Conservation (phyloP, 768 basidiomycete genomes). For the Phanerochaete carnosa region DNA sequence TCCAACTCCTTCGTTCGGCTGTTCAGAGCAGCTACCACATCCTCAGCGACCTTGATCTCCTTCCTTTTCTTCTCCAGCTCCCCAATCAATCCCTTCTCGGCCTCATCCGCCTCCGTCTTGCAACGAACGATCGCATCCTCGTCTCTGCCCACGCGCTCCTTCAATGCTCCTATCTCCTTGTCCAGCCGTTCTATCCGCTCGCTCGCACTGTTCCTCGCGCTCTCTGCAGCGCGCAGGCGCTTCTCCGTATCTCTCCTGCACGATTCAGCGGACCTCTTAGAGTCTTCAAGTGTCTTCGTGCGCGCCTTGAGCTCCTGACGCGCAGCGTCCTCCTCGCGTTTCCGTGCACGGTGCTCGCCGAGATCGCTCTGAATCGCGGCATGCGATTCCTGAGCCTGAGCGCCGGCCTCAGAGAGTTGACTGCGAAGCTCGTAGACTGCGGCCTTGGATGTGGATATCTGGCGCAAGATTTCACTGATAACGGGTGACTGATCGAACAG, state of each 20-base stretch:
- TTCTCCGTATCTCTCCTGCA: constrained; percentile 85
- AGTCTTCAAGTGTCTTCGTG: constrained; percentile 84
- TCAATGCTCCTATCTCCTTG: constrained; percentile 55
- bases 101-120: constrained; percentile 19
- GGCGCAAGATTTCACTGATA: constrained; percentile 70
- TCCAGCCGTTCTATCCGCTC: constrained; percentile 58
- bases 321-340: constrained; percentile 79
- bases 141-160: constrained; percentile 53
- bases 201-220: constrained; percentile 56
- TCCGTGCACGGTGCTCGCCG: constrained; percentile 65
- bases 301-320: constrained; percentile 78
- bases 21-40: constrained; percentile 58
- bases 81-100: constrained; percentile 27
- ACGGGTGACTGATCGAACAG: constrained; percentile 59
- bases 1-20: constrained; percentile 72
- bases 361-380: constrained; percentile 69
- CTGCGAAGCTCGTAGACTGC: constrained; percentile 64
- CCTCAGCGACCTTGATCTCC: constrained; percentile 66
- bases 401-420: constrained; percentile 64
- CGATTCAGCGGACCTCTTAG: constrained; percentile 78
- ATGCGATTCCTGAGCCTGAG: constrained; percentile 54
- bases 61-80: constrained; percentile 45
- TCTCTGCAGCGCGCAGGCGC: constrained; percentile 69
- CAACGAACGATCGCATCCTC: constrained; percentile 38
- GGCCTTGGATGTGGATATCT: constrained; percentile 61